Conservation (phyloP, 352 stramenopile species). For the Globisporangium camurandrum region DNA sequence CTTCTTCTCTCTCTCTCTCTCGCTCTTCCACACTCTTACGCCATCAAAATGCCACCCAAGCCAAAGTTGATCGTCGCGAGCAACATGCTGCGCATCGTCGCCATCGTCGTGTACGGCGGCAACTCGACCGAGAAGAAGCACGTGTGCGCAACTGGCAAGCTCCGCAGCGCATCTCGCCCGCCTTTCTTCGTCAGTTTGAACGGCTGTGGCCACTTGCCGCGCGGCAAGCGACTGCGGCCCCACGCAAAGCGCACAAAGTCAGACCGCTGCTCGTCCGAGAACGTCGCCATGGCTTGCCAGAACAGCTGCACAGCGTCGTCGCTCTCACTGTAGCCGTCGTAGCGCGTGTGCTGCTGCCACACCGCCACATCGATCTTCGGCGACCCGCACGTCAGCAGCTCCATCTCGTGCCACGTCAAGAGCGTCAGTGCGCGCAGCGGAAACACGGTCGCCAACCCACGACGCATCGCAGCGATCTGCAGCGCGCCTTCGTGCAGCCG, state of each 20-base stretch:
- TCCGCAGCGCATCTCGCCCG: slow-evolving; percentile 68
- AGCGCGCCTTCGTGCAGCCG: slow-evolving; percentile 69
- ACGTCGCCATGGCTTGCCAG: slow-evolving; percentile 84
- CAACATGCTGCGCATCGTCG: slow-evolving; percentile 88
- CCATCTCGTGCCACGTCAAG: slow-evolving; percentile 87
- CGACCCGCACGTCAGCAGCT: slow-evolving; percentile 87
- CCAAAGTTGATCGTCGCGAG: slow-evolving; percentile 93
- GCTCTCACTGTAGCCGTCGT: slow-evolving; percentile 84
- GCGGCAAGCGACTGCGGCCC: slow-evolving; percentile 88
- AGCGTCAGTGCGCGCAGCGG: slow-evolving; percentile 82
- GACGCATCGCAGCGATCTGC: slow-evolving; percentile 69
- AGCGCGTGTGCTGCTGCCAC: slow-evolving; percentile 80
- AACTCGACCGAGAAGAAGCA: slow-evolving; percentile 96
- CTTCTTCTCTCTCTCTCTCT: too few relatives aligned
- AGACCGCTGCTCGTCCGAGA: slow-evolving; percentile 83
- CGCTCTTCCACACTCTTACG: too few relatives aligned
- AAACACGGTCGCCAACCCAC: slow-evolving; percentile 80
- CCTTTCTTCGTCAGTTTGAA: slow-evolving; percentile 91
- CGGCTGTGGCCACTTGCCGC: slow-evolving; percentile 80
- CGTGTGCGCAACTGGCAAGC: slow-evolving; percentile 91
- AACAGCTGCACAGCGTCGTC: slow-evolving; percentile 84
- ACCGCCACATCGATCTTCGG: slow-evolving; percentile 88
- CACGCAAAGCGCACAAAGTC: slow-evolving; percentile 93
- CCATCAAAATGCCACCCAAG: slow-evolving; percentile 86
- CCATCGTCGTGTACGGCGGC: slow-evolving; percentile 87